Evolutionary conservation across 108 stramenopile species (phyloP).

Genomic region (Bacterosira constricta): DNA sequence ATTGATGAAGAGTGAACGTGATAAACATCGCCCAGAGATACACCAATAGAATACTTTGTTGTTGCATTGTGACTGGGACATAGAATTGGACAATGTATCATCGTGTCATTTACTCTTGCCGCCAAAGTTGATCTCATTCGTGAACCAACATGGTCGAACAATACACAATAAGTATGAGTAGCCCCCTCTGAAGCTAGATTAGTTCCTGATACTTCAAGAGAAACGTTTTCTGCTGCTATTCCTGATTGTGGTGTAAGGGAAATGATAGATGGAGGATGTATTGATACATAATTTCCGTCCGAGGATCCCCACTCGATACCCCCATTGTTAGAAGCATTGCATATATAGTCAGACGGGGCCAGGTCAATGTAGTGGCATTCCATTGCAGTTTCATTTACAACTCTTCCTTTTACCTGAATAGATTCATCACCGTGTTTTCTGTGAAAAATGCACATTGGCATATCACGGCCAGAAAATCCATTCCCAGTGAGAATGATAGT

Average conservation of each 20-base stretch:
- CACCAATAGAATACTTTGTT: background rate
- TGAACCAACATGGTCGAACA: background rate
- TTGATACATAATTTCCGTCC: background rate
- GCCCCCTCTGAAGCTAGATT: background rate
- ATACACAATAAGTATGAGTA: background rate
- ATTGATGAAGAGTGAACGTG: background rate
- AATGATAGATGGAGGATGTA: background rate
- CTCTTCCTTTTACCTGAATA: background rate
- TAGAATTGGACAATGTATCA: background rate
- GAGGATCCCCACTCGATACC: background rate
- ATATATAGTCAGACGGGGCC: background rate
- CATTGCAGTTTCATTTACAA: background rate
- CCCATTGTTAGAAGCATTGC: background rate
- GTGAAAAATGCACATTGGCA: background rate
- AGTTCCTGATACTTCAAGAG: background rate
- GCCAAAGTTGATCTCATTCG: background rate
- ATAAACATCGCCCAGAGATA: background rate
- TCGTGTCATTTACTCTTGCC: background rate
- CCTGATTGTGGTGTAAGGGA: conserved; percentile 1
- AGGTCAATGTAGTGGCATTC: background rate
- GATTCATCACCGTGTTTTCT: background rate
- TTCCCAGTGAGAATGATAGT: background rate
- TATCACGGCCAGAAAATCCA: background rate
- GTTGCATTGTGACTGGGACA: background rate
- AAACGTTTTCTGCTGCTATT: background rate